Evolutionary conservation across 805 yeast genomes (phyloP), one percentile per base, ranked within the genome.

Genomic region (Kodamaea lidongshanica): DNA sequence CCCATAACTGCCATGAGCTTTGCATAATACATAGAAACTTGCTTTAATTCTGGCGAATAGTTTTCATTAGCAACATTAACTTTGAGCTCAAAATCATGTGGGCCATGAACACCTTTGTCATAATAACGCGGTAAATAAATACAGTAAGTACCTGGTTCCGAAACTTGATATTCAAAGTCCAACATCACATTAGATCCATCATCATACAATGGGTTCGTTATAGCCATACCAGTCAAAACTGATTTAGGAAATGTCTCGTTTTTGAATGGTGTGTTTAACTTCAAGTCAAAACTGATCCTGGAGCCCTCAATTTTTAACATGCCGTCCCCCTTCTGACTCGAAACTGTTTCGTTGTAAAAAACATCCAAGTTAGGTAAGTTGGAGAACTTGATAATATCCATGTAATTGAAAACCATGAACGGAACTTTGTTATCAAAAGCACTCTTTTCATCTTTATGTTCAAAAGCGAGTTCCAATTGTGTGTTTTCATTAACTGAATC

Each of bases 331-430:
- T 12, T 12, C 15, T 19, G 16, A 20, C 30, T 27, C 25, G 27
- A 14, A 18, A 23, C 30, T 5, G 37, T 25, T 8, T 32, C 22
- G 22, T 30, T 28, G 20, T 33, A 19, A 19, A 38, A 38, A n/a
- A 17, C 19, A 12, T 27, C 29, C 13, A 28, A 33, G 31, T 27
- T 20, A 16, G 42, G 42, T 20, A 38, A 16, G 22, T 38, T 38
- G 15, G 19, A 10, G 25, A 32, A 27, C 20, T 34, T 35, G 16
- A 21, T 23, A 12, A 35, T 17, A 20, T 38, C 42, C 35, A 34
- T 25, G 39, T 38, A 38, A 31, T 38, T 23, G 33, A 35, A 38
- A 6, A 38, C 25, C 12, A 35, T 17, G 11, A 38, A 27, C 5
- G 42, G 39, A 15, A 35, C 16, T 12, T 23, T 14, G 13, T 30